phyloP scores from a whole-genome alignment of 495 filamentous ascomycete genomes.

The Aspergillus panamensis region DNA sequence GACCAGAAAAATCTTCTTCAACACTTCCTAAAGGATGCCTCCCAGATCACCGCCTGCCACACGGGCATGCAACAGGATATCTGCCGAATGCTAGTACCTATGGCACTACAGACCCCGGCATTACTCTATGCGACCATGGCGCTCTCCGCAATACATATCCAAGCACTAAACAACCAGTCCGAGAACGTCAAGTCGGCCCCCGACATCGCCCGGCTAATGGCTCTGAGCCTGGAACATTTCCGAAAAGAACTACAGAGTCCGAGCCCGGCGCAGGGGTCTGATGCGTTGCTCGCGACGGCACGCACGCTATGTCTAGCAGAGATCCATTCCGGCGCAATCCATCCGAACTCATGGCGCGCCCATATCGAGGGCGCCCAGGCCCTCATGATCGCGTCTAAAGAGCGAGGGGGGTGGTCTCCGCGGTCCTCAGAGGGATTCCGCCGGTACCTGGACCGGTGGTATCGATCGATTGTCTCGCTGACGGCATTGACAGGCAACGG shows the following conservation, averaged over 20 bases:
- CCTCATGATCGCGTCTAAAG: slow-evolving; percentile 37
- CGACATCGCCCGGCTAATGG: slow-evolving; percentile 45
- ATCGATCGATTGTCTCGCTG: slow-evolving; percentile 45
- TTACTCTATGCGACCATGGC: slow-evolving; percentile 47
- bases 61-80: slow-evolving; percentile 47
- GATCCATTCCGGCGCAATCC: slow-evolving; percentile 46
- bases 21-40: slow-evolving; percentile 47
- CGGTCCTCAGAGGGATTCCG: slow-evolving; percentile 38
- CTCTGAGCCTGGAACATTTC: slow-evolving; percentile 45
- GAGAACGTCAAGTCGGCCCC: slow-evolving; percentile 43
- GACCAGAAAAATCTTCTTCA: slow-evolving; percentile 42
- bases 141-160: slow-evolving; percentile 46
- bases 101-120: slow-evolving; percentile 46
- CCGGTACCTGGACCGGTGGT: slow-evolving; percentile 45
- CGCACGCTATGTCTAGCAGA: slow-evolving; percentile 48
- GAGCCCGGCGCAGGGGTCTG: slow-evolving; percentile 29
- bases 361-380: slow-evolving; percentile 46
- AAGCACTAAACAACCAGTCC: slow-evolving; percentile 43
- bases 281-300: slow-evolving; percentile 46
- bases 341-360: slow-evolving; percentile 47
- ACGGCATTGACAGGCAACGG: slow-evolving; percentile 47
- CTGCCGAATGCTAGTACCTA: slow-evolving; percentile 46
- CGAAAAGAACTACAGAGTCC: slow-evolving; percentile 42
- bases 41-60: slow-evolving; percentile 45
- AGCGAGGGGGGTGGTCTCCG: slow-evolving; percentile 27